Percentiles rank a stretch among this genome's conserved stretches.
Evolutionary conservation across 495 filamentous ascomycete species (phyloP).

Genomic region (Tetracladium setigerum): DNA sequence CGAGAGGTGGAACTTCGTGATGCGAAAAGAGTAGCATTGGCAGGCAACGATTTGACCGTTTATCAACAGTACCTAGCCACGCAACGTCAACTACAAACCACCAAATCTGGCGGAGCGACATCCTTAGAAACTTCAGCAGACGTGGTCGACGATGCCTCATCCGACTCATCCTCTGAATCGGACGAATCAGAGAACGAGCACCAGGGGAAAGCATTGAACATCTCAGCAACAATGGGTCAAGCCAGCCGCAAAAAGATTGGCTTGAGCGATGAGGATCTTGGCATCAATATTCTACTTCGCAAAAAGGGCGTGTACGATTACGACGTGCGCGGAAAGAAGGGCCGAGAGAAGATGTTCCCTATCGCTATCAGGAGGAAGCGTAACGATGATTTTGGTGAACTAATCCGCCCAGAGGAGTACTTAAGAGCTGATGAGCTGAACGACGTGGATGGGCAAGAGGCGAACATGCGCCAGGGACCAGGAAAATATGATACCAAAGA

Average conservation of each 20-base stretch:
- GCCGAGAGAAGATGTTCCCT: conserved; percentile 88
- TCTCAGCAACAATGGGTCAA: conserved; percentile 72
- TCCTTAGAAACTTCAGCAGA: conserved; percentile 64
- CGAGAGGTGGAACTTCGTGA: conserved; percentile 50
- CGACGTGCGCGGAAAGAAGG: conserved; percentile 87
- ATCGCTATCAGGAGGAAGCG: conserved; percentile 72
- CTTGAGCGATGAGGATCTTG: conserved; percentile 76
- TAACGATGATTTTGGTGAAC: conserved; percentile 85
- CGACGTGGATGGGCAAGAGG: conserved; percentile 59
- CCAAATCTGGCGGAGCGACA: conserved; percentile 57
- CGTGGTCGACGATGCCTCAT: conserved; percentile 74
- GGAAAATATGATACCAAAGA: conserved; percentile 42
- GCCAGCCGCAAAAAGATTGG: conserved; percentile 74
- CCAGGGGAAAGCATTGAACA: conserved; percentile 87
- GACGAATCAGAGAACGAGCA: conserved; percentile 86
- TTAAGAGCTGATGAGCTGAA: conserved; percentile 89
- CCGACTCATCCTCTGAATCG: conserved; percentile 69
- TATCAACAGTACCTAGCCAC: conserved; percentile 91
- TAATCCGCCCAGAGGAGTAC: conserved; percentile 89
- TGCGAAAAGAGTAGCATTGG: conserved; percentile 54
- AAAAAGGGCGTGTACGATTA: conserved; percentile 84
- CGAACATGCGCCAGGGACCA: conserved; percentile 28
- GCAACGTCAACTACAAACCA: conserved; percentile 69
- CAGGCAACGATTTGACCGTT: conserved; percentile 62
- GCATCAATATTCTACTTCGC: conserved; percentile 84